Base-by-base conservation (phyloP, 2,329 filamentous ascomycete species). In the Aspergillus calidoustus region DNA sequence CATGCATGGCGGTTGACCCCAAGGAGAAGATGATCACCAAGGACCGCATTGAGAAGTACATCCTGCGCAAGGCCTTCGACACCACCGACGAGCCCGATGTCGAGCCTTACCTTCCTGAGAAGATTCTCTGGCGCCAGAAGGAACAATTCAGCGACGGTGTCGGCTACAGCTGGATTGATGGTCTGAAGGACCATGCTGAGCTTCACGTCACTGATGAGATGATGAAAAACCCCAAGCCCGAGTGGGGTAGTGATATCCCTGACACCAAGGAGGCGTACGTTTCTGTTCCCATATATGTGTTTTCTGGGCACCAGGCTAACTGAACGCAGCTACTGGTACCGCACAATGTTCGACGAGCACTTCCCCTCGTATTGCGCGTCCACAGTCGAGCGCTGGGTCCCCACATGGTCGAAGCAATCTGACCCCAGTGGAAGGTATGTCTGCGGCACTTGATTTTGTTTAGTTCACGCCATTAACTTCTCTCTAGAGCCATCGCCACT, bases 61-160 rank as follows among this genome's bases (percentile, higher is more conserved):
- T 99, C 68, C 84, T 99, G 68, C 91, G 95, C 75, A 97, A 97
- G 81, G 96, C 95, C 3, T 99, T 99, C 76, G 95, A 99, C 80
- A 97, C 93, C 31, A 87, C 86, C 52, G 92, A 94, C 74, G 91
- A 97, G 80, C 92, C 93, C 17, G 88, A 85, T 52, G 86, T 85
- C 53, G 81, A 91, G 69, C 89, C 95, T 9, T 99, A 98, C 82
- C 87, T 99, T n/a, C 95, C 96, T 7, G 89, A 97, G 19, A 88
- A 93, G 77, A 99, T 99, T 71, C 88, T 99, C 60, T 99, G 92
- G 91, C 87, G 96, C 76, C 96, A 99, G 81, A 99, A 99, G 88
- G 95, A 99, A 83, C 95, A 99, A 82, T 99, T 99, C 84, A 96
- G 91, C 62, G 96, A 99, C 73, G 96, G 95, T 76, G 95, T 99